Percentiles rank a stretch among this genome's conserved stretches.
Evolutionary conservation across 2,329 filamentous ascomycete genomes (phyloP).

Genomic region (Akanthomyces lecanii): DNA sequence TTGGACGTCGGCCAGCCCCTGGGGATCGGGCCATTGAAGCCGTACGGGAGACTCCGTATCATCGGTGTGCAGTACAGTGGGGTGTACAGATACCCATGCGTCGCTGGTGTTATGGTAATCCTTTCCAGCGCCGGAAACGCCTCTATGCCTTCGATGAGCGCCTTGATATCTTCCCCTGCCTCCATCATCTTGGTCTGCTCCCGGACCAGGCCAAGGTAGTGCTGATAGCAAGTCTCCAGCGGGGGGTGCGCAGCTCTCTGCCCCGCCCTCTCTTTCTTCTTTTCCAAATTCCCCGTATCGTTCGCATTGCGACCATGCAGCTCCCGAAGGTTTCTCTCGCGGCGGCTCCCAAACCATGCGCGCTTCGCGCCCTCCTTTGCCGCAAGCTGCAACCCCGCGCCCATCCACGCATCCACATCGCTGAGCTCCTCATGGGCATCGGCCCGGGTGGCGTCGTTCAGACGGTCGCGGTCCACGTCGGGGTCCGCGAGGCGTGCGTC

Average conservation of each 20-base stretch:
- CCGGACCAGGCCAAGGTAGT: neutral
- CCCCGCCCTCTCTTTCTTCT: neutral
- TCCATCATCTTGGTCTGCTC: neutral
- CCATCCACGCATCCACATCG: too few species aligned
- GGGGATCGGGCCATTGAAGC: conserved; percentile 6
- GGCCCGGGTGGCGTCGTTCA: neutral
- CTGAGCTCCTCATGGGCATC: neutral
- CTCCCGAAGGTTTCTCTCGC: neutral
- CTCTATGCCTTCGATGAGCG: conserved; percentile 30
- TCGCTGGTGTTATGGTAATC: conserved; percentile 36
- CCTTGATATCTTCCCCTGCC: conserved; percentile 24
- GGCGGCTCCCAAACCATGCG: neutral
- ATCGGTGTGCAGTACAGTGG: conserved; percentile 30
- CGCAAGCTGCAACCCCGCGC: neutral
- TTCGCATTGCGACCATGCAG: neutral
- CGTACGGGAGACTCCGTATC: neutral
- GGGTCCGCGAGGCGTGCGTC: conserved; percentile 23
- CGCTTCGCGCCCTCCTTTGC: neutral
- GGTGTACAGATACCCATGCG: conserved; percentile 33
- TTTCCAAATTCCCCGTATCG: neutral
- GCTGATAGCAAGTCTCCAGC: neutral
- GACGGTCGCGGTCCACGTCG: neutral
- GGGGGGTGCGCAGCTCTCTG: neutral
- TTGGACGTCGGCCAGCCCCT: conserved; percentile 2
- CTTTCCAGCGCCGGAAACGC: conserved; percentile 33